Percentiles rank a stretch among this genome's conserved stretches.
Evolutionary conservation across 108 stramenopile species (phyloP).

Genomic region (Chaetoceros muelleri): DNA sequence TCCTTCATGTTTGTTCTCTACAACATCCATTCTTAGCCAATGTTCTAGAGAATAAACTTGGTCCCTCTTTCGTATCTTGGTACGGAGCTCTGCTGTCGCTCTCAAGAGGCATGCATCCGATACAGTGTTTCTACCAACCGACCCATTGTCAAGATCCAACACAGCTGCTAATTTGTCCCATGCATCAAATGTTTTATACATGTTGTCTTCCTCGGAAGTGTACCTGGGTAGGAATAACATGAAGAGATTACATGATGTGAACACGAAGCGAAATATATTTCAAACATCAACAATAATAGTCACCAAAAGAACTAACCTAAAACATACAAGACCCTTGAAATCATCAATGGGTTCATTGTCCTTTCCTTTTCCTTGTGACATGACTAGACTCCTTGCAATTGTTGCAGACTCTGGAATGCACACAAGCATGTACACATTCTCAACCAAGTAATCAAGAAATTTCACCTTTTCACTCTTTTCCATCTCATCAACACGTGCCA

Average conservation of each 20-base stretch:
- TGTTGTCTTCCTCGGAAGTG: slow-evolving; percentile 35
- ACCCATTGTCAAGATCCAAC: slow-evolving; percentile 4
- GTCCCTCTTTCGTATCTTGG: slow-evolving; percentile 33
- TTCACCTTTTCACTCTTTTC: slow-evolving; percentile 21
- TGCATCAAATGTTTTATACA: slow-evolving; percentile 41
- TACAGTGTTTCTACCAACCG: slow-evolving; percentile 28
- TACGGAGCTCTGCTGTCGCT: slow-evolving; percentile 24
- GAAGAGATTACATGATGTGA: background rate
- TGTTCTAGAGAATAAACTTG: slow-evolving; percentile 30
- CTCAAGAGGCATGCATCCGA: slow-evolving; percentile 33
- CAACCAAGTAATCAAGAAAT: slow-evolving; percentile 38
- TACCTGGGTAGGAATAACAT: slow-evolving; percentile 9
- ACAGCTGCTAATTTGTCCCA: slow-evolving; percentile 33
- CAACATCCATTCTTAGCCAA: slow-evolving; percentile 21
- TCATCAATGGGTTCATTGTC: slow-evolving; percentile 45
- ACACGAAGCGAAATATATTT: background rate
- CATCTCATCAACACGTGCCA: background rate
- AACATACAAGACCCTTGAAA: slow-evolving; percentile 51
- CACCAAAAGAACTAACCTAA: slow-evolving; percentile 13
- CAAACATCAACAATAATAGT: background rate
- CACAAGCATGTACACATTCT: slow-evolving; percentile 29
- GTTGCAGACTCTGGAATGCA: slow-evolving; percentile 38
- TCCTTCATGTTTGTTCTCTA: slow-evolving; percentile 15
- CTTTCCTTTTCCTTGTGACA: slow-evolving; percentile 40
- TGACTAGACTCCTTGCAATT: slow-evolving; percentile 41